These are phyloP conservation scores for Guillardia theta DNA, from an alignment of 78 protist species.

Conservation along the genomic window DNA sequence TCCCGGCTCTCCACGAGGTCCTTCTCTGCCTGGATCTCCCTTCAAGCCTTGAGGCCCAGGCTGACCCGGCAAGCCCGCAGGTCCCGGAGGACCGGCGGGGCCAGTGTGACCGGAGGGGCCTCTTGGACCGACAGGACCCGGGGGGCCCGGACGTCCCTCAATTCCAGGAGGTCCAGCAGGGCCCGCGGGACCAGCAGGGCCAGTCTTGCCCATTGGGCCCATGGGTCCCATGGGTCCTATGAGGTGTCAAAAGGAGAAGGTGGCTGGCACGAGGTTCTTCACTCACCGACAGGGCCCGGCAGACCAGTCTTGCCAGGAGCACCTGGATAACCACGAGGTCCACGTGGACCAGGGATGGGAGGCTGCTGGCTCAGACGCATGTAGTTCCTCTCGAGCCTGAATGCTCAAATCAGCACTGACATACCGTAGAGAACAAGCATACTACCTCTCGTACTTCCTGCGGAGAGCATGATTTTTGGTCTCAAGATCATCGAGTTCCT, in stretches of 20 bases:
- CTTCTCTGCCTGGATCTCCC: slow-evolving; percentile 7
- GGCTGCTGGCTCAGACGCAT: neutral
- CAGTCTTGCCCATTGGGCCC: slow-evolving; percentile 15
- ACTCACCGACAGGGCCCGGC: neutral
- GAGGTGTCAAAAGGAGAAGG: neutral
- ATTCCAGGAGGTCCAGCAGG: neutral
- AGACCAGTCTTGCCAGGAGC: neutral
- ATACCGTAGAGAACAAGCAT: neutral
- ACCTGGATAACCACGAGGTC: neutral
- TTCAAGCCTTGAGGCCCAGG: neutral
- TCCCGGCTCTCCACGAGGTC: neutral
- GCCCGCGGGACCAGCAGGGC: neutral
- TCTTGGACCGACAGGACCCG: neutral
- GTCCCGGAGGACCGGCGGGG: neutral
- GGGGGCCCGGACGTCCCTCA: neutral
- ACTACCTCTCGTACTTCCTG: neutral
- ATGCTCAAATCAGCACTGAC: neutral
- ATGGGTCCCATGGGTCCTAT: neutral
- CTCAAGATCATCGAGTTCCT: neutral
- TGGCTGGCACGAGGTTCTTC: neutral
- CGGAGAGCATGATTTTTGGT: neutral
- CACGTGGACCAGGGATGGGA: neutral
- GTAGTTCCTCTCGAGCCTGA: neutral
- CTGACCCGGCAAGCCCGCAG: neutral
- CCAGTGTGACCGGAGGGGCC: neutral